Conservation (phyloP, 140 eudicot genomes). For the Stevia rebaudiana region DNA sequence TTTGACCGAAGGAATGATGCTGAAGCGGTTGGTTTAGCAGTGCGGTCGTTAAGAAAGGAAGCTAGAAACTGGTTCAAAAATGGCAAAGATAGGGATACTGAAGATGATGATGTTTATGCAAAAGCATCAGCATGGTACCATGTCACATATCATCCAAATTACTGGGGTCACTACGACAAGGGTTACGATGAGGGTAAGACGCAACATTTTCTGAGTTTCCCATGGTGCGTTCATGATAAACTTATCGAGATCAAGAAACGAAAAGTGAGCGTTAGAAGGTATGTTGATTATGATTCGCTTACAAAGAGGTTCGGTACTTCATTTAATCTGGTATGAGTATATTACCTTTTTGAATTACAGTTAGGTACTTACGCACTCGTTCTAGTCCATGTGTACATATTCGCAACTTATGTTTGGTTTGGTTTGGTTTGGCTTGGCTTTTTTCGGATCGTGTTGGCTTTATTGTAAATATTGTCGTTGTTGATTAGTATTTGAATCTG, state of each 20-base stretch:
- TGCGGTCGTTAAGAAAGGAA: constrained; percentile 71
- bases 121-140: constrained; percentile 97
- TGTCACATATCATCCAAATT: constrained; percentile 69
- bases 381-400: constrained; percentile 11
- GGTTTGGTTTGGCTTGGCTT: constrained; percentile 7
- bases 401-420: not conserved
- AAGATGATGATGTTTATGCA: constrained; percentile 39
- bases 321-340: constrained; percentile 29
- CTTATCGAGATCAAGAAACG: constrained; percentile 66
- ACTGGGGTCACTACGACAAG: constrained; percentile 59
- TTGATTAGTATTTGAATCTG: not conserved
- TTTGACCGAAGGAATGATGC: constrained; percentile 80
- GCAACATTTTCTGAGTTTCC: constrained; percentile 72
- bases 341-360: not conserved
- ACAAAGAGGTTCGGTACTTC: constrained; percentile 18
- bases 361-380: not conserved
- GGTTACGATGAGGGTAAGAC: constrained; percentile 56
- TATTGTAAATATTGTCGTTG: constrained; percentile 12
- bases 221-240: constrained; percentile 88
- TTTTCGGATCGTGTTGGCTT: constrained; percentile 7
- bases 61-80: constrained; percentile 65
- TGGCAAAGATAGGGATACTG: constrained; percentile 24
- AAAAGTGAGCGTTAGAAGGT: constrained; percentile 13
- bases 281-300: constrained; percentile 23
- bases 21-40: constrained; percentile 64